Conservation (phyloP, 371 early-diverging fungal species). For the Apophysomyces ossiformis region DNA sequence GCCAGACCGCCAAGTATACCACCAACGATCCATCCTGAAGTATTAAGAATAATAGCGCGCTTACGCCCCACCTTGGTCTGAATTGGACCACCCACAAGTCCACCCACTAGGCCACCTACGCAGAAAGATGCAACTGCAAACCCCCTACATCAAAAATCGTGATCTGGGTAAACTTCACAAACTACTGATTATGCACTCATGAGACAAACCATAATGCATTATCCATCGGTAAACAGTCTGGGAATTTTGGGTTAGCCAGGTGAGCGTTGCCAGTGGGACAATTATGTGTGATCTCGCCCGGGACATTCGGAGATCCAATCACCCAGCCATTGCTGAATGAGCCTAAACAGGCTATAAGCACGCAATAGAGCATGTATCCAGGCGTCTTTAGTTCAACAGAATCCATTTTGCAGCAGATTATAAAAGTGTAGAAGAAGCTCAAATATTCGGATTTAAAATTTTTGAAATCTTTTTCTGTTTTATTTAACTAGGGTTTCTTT, state of each 20-base stretch:
- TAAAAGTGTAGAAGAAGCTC: background rate
- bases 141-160: conserved; percentile 44
- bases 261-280: conserved; percentile 29
- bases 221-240: conserved; percentile 37
- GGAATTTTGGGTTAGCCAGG: conserved; percentile 19
- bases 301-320: conserved; percentile 52
- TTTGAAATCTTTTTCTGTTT: background rate
- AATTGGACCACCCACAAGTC: conserved; percentile 57
- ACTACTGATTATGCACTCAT: background rate
- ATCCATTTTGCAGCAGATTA: conserved; percentile 29
- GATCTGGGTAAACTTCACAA: too few species aligned
- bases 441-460: conserved; percentile 13
- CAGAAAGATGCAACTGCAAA: conserved; percentile 63
- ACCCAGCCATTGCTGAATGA: conserved; percentile 49
- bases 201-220: conserved; percentile 21
- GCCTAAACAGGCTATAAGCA: conserved; percentile 37
- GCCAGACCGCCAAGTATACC: conserved; percentile 57
- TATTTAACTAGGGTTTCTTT: conserved; percentile 5
- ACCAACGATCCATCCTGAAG: conserved; percentile 61
- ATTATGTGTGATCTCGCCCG: conserved; percentile 34
- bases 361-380: conserved; percentile 47
- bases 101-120: conserved; percentile 72
- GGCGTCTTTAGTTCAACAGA: conserved; percentile 42
- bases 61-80: conserved; percentile 65
- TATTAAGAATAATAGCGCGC: conserved; percentile 60